phyloP scores from a whole-genome alignment of 2,329 filamentous ascomycete genomes.

The Lecanicillium sp. region DNA sequence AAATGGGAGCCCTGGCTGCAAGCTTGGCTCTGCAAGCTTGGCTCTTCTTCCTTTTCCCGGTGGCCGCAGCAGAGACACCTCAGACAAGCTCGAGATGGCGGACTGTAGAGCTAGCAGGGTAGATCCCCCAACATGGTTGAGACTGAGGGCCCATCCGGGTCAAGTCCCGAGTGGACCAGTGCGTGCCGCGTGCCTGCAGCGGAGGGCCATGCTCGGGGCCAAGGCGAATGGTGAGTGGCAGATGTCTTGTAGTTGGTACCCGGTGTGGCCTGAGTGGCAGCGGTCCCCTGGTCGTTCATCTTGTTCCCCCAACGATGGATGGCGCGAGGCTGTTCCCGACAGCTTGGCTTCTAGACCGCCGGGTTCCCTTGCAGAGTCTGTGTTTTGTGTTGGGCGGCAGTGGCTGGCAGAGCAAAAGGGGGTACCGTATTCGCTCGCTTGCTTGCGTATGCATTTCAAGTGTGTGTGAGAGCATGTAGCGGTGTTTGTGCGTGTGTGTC shows the following conservation, averaged over 20 bases:
- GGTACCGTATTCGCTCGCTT: too few species aligned
- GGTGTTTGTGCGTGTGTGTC: too few species aligned
- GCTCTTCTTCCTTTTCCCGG: too few species aligned
- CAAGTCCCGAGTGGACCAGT: neutral
- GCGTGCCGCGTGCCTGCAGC: neutral
- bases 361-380: too few species aligned
- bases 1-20: too few species aligned
- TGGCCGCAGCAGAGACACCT: too few species aligned
- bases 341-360: neutral
- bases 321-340: neutral
- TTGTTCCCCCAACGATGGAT: conserved; percentile 10
- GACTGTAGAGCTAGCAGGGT: neutral
- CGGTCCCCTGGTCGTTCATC: neutral
- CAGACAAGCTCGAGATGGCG: neutral
- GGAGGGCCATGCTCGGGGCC: too few species aligned
- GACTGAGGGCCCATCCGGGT: neutral
- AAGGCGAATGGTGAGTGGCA: too few species aligned
- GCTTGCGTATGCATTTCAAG: too few species aligned
- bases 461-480: too few species aligned
- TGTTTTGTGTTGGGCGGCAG: neutral
- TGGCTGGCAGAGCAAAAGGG: too few species aligned
- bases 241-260: neutral
- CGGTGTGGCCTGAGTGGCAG: neutral
- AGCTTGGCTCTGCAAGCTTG: too few species aligned
- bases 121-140: conserved; percentile 11